These are phyloP conservation scores for Massariosphaeria phaeospora DNA, from an alignment of 495 filamentous ascomycete genomes.

Conservation along the genomic window DNA sequence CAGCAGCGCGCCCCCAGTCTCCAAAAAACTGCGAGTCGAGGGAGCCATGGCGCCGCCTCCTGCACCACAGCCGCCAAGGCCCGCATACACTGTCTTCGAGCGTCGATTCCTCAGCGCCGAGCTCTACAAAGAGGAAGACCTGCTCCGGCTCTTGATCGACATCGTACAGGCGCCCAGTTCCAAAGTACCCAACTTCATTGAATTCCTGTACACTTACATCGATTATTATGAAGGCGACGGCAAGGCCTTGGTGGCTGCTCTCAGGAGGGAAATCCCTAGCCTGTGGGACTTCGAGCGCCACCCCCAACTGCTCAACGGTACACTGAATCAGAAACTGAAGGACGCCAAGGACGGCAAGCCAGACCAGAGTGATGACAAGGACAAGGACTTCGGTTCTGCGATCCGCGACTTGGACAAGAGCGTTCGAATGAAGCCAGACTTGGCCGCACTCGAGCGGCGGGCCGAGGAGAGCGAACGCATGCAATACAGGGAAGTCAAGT, in stretches of 20 bases:
- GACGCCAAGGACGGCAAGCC: background rate
- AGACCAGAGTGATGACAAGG: too few species aligned
- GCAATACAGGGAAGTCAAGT: constrained; percentile 13
- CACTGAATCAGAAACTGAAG: background rate
- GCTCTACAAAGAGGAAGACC: constrained; percentile 2
- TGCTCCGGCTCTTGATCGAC: constrained; percentile 16
- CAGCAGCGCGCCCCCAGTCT: background rate
- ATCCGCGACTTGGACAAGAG: background rate
- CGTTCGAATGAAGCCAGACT: constrained; percentile 4
- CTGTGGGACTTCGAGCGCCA: constrained; percentile 23
- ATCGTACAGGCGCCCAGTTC: constrained; percentile 7
- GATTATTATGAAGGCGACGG: constrained; percentile 16
- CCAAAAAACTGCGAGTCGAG: constrained; percentile 2
- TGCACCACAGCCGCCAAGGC: background rate
- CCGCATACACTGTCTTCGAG: background rate
- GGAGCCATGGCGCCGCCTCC: background rate
- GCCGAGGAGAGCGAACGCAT: constrained; percentile 11
- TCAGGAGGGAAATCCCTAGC: constrained; percentile 15
- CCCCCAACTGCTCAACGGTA: background rate
- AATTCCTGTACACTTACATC: constrained; percentile 20
- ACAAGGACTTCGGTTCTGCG: too few species aligned
- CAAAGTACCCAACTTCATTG: constrained; percentile 20
- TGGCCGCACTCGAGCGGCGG: background rate
- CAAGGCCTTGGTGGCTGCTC: constrained; percentile 2
- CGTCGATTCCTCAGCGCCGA: constrained; percentile 2